These are phyloP conservation scores for Trichophaea hybrida DNA, from an alignment of 2,329 filamentous ascomycete genomes.

Conservation along the genomic window DNA sequence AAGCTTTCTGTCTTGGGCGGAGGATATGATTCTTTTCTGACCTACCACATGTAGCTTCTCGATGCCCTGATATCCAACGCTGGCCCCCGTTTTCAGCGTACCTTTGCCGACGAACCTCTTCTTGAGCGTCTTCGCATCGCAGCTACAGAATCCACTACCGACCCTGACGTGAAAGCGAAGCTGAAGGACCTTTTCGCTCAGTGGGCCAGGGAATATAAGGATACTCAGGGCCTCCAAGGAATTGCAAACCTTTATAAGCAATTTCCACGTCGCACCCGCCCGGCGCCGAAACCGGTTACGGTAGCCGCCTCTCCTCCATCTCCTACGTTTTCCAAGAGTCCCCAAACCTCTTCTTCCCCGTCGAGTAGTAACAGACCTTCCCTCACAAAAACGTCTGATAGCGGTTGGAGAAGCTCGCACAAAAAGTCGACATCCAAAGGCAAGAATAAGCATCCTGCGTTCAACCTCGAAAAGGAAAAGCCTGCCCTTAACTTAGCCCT, in stretches of 20 bases:
- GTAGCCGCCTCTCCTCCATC: constrained; percentile 27
- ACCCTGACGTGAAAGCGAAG: constrained; percentile 73
- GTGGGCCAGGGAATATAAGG: constrained; percentile 74
- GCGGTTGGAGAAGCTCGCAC: background rate
- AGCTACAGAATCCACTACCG: constrained; percentile 69
- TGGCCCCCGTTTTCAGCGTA: constrained; percentile 68
- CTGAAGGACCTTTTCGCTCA: constrained; percentile 70
- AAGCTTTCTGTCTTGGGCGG: constrained; percentile 3
- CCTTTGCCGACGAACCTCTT: constrained; percentile 79
- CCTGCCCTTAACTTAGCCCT: constrained; percentile 76
- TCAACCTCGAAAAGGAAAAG: constrained; percentile 78
- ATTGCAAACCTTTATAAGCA: constrained; percentile 67
- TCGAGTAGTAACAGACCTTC: background rate
- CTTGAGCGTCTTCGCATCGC: constrained; percentile 82
- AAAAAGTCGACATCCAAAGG: constrained; percentile 27
- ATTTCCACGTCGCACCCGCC: constrained; percentile 39
- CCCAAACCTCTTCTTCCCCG: background rate
- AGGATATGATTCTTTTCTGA: background rate
- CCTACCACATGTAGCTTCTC: constrained; percentile 39
- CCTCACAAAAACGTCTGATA: background rate
- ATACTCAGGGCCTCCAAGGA: constrained; percentile 61
- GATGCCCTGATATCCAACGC: constrained; percentile 93
- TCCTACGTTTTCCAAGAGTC: constrained; percentile 27
- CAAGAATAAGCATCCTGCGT: constrained; percentile 45
- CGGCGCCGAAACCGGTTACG: background rate